phyloP scores from a whole-genome alignment of 2,329 filamentous ascomycete genomes.

The Bipolaris sorokiniana region DNA sequence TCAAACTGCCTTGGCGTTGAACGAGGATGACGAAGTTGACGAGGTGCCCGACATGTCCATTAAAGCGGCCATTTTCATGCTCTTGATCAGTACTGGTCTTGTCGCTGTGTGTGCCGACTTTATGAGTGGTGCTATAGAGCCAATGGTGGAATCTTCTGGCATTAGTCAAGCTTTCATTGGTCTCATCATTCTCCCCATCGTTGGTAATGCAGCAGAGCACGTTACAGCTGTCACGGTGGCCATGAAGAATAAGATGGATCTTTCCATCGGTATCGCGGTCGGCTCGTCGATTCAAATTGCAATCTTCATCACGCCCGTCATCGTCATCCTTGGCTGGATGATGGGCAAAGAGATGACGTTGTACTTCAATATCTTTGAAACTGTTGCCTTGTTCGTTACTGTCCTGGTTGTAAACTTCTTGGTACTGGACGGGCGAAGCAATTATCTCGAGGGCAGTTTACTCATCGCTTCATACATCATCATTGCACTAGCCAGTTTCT shows the following conservation, averaged over 20 bases:
- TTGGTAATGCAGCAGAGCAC: constrained; percentile 84
- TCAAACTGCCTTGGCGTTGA: constrained; percentile 27
- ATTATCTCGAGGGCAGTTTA: constrained; percentile 79
- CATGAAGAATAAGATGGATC: constrained; percentile 84
- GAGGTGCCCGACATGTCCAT: constrained; percentile 58
- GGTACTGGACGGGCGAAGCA: constrained; percentile 80
- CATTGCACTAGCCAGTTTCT: constrained; percentile 66
- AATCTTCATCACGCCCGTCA: constrained; percentile 76
- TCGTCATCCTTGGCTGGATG: constrained; percentile 80
- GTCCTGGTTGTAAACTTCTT: constrained; percentile 87
- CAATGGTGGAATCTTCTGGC: constrained; percentile 64
- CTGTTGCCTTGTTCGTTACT: constrained; percentile 78
- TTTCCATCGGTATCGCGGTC: constrained; percentile 80
- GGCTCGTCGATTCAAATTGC: constrained; percentile 82
- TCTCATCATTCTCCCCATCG: constrained; percentile 79
- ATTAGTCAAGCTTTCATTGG: constrained; percentile 78
- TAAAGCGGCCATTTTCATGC: constrained; percentile 62
- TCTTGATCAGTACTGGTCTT: constrained; percentile 61
- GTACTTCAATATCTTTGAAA: constrained; percentile 68
- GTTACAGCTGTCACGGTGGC: constrained; percentile 81
- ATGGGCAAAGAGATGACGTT: constrained; percentile 73
- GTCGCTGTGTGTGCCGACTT: constrained; percentile 72
- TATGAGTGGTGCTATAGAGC: constrained; percentile 75
- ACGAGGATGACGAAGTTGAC: constrained; percentile 37
- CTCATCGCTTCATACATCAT: constrained; percentile 80